Conservation (phyloP, 768 basidiomycete species). For the Heimioporus sp. region DNA sequence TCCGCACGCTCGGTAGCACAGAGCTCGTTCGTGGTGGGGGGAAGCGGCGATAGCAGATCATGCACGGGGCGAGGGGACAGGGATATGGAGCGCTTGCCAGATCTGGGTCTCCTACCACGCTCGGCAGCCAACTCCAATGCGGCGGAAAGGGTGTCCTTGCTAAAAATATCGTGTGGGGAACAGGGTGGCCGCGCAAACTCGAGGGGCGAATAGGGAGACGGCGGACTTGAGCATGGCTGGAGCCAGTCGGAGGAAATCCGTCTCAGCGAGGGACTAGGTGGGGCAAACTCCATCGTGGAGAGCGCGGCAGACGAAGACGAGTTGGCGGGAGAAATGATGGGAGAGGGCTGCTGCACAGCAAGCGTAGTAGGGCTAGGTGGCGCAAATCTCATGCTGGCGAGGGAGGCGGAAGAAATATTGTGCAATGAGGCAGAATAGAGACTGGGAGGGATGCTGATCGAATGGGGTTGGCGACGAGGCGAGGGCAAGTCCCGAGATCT, state of each 20-base stretch:
- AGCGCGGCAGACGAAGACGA: conserved; percentile 17
- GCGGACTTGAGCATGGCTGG: conserved; percentile 22
- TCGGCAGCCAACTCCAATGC: conserved; percentile 46
- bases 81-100: conserved; percentile 28
- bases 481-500: background rate
- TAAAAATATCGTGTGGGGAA: background rate
- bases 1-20: conserved; percentile 65
- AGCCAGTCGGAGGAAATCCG: conserved; percentile 7
- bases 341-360: conserved; percentile 5
- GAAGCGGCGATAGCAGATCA: conserved; percentile 31
- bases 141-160: conserved; percentile 46
- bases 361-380: conserved; percentile 25
- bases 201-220: conserved; percentile 30
- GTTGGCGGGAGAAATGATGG: conserved; percentile 4
- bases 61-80: conserved; percentile 25
- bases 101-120: conserved; percentile 23
- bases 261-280: conserved; percentile 19
- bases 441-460: conserved; percentile 19
- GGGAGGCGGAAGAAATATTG: conserved; percentile 22
- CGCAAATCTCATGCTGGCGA: conserved; percentile 33
- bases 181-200: conserved; percentile 27
- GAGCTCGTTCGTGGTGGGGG: conserved; percentile 69
- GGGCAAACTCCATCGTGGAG: conserved; percentile 30
- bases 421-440: conserved; percentile 14
- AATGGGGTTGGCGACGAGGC: conserved; percentile 14